Conservation (phyloP, 192 early-diverging fungal genomes). For the Entrophospora sp. region DNA sequence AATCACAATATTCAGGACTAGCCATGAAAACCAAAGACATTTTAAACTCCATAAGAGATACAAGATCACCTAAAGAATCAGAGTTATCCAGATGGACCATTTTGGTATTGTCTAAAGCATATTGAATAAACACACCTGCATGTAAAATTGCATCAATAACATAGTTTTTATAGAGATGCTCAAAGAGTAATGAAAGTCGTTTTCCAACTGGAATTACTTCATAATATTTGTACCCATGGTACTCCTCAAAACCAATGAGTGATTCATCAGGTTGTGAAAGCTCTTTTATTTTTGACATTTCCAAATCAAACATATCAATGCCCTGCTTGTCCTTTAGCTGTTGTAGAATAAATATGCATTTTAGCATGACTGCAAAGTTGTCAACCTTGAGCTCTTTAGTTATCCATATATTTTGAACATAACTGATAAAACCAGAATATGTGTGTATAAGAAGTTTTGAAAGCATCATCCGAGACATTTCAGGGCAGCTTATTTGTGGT, state of each 20-base stretch:
- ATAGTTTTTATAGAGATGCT: not conserved
- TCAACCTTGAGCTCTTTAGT: constrained; percentile 7
- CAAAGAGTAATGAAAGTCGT: not conserved
- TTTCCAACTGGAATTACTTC: not conserved
- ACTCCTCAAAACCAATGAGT: not conserved
- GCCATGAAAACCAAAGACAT: too few relatives aligned
- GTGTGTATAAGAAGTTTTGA: not conserved
- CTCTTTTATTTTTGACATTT: not conserved
- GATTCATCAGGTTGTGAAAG: not conserved
- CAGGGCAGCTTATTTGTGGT: constrained; percentile 11
- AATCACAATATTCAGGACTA: too few relatives aligned
- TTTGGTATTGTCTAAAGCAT: too few relatives aligned
- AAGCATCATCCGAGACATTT: not conserved
- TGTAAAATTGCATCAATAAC: not conserved
- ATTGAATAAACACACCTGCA: not conserved
- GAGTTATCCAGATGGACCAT: too few relatives aligned
- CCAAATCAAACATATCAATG: not conserved
- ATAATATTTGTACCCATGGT: not conserved
- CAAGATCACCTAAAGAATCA: too few relatives aligned
- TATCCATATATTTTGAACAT: not conserved
- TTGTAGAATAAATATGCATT: constrained; percentile 20
- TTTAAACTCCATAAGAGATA: too few relatives aligned
- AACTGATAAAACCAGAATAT: not conserved
- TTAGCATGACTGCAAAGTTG: constrained; percentile 25
- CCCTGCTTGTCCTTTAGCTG: not conserved